Percentiles rank a stretch among this genome's conserved stretches.
These are phyloP conservation scores for Bifiguratus adelaidae DNA, from an alignment of 192 early-diverging fungal species.

Conservation along the genomic window DNA sequence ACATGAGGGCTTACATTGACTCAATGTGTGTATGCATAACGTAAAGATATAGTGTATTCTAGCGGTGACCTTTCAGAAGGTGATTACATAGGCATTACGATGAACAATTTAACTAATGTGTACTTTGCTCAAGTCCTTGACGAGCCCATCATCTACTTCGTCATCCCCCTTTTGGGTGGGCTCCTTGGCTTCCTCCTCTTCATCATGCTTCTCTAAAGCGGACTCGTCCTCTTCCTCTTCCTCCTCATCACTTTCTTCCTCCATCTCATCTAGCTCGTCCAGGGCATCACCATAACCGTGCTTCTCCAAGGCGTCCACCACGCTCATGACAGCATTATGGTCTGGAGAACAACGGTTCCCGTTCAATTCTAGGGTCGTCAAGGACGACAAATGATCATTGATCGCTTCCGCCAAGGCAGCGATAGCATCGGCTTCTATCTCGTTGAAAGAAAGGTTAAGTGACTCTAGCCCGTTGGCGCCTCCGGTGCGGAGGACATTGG, in stretches of 20 bases:
- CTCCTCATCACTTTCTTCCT: conserved; percentile 62
- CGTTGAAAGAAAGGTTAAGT: conserved; percentile 78
- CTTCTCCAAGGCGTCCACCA: conserved; percentile 55
- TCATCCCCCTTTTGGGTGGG: conserved; percentile 10
- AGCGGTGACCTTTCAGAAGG: too few relatives aligned
- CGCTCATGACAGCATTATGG: conserved; percentile 58
- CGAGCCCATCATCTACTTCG: too few relatives aligned
- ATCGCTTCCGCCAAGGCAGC: conserved; percentile 55
- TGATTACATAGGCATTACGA: too few relatives aligned
- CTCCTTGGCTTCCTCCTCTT: conserved; percentile 16
- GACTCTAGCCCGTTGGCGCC: conserved; percentile 40
- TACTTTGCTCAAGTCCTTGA: too few relatives aligned
- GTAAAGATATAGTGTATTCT: too few relatives aligned
- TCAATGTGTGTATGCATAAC: too few relatives aligned
- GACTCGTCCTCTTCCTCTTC: conserved; percentile 54
- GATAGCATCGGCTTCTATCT: conserved; percentile 73
- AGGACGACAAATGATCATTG: conserved; percentile 43
- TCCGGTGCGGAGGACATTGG: conserved; percentile 50
- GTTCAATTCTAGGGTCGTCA: conserved; percentile 73
- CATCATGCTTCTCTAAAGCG: conserved; percentile 35
- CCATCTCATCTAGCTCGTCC: conserved; percentile 96
- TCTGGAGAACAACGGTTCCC: conserved; percentile 88
- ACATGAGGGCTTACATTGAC: too few relatives aligned
- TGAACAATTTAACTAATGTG: too few relatives aligned
- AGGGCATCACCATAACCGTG: conserved; percentile 70